phyloP scores from a whole-genome alignment of 371 early-diverging fungal genomes.

The Apophysomyces variabilis region DNA sequence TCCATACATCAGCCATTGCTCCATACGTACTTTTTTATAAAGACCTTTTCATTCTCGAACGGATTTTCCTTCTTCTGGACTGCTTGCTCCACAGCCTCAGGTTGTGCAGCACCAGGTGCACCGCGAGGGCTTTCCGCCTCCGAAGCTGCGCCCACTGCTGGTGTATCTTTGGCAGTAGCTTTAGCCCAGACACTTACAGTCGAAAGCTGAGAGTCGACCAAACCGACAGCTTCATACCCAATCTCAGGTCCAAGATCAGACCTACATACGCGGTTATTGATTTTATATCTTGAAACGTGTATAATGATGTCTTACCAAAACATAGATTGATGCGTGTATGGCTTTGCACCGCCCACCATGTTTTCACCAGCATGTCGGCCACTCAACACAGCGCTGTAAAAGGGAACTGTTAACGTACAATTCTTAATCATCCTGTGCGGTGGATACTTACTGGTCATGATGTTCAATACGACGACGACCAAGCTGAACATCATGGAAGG shows the following conservation, averaged over 20 bases:
- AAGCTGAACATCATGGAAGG: slow-evolving; percentile 75
- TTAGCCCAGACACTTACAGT: slow-evolving; percentile 80
- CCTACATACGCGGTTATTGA: slow-evolving; percentile 10
- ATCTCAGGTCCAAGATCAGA: slow-evolving; percentile 76
- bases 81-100: slow-evolving; percentile 29
- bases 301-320: slow-evolving; percentile 60
- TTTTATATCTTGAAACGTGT: not conserved
- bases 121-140: slow-evolving; percentile 42
- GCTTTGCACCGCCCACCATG: slow-evolving; percentile 66
- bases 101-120: slow-evolving; percentile 30
- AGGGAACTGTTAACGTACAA: not conserved
- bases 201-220: slow-evolving; percentile 66
- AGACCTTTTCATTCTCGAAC: slow-evolving; percentile 42
- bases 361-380: slow-evolving; percentile 77
- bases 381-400: slow-evolving; percentile 59
- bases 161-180: slow-evolving; percentile 56
- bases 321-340: slow-evolving; percentile 78
- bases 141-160: slow-evolving; percentile 46
- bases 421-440: not conserved
- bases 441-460: slow-evolving; percentile 58
- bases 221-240: slow-evolving; percentile 80
- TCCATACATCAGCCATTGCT: slow-evolving; percentile 13
- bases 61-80: slow-evolving; percentile 30
- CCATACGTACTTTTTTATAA: not conserved
- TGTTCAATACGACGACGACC: slow-evolving; percentile 83